Percentiles rank a stretch among this genome's conserved stretches.
These are phyloP conservation scores for Hypoxylon sp. DNA, from an alignment of 2,329 filamentous ascomycete species.

Conservation along the genomic window DNA sequence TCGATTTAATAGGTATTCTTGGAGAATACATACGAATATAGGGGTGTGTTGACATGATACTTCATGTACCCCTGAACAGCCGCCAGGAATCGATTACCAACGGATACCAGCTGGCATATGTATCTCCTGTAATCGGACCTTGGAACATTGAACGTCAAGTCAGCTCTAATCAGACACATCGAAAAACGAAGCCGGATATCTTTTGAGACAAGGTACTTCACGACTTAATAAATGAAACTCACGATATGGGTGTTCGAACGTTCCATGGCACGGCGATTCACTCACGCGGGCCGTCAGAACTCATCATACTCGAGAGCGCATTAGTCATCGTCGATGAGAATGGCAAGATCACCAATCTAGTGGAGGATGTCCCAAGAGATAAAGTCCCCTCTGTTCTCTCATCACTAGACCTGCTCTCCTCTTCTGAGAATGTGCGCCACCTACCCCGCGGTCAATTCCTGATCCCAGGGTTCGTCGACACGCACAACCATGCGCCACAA, in stretches of 20 bases:
- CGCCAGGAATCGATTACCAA: background rate
- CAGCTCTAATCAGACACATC: background rate
- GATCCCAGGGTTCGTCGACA: conserved; percentile 74
- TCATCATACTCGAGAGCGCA: conserved; percentile 59
- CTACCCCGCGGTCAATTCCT: conserved; percentile 65
- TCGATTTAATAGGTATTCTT: too few relatives aligned
- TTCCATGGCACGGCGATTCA: conserved; percentile 63
- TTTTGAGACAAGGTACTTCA: background rate
- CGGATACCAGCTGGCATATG: background rate
- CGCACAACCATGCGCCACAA: conserved; percentile 77
- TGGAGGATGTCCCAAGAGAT: conserved; percentile 41
- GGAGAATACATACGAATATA: too few relatives aligned
- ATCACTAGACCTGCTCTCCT: conserved; percentile 30
- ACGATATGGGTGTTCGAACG: conserved; percentile 37
- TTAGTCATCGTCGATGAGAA: conserved; percentile 53
- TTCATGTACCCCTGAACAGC: conserved; percentile 13
- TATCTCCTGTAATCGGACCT: background rate
- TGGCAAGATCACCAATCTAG: conserved; percentile 50
- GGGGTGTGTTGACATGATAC: too few relatives aligned
- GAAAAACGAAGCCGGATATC: background rate
- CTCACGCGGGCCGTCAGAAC: conserved; percentile 52
- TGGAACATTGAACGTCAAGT: background rate
- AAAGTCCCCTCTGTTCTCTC: conserved; percentile 33
- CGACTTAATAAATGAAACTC: conserved; percentile 15
- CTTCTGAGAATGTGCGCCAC: conserved; percentile 45